A percentile compares a stretch with the other conserved stretches of the same genome.
These are phyloP conservation scores for Cryptococcus sp. DNA, from an alignment of 1,284 basidiomycete genomes.

Conservation along the genomic window DNA sequence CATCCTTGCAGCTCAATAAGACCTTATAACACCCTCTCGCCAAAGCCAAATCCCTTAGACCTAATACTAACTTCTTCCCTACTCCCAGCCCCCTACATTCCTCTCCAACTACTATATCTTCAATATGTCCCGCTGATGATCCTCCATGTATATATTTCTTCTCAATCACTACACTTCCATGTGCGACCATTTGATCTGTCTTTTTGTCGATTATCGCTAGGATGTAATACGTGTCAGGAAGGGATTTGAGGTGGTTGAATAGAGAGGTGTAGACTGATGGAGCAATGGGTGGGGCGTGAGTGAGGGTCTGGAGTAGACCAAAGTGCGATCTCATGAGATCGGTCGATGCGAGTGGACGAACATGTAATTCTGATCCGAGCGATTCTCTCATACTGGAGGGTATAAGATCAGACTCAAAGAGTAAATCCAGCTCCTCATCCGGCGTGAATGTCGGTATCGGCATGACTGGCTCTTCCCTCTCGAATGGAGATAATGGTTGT, in stretches of 20 bases:
- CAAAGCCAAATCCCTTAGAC: constrained; percentile 73
- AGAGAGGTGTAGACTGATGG: constrained; percentile 63
- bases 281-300: constrained; percentile 71
- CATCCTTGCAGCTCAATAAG: constrained; percentile 86
- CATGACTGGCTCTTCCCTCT: background rate
- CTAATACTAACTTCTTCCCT: constrained; percentile 77
- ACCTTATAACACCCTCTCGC: constrained; percentile 83
- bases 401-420: constrained; percentile 63
- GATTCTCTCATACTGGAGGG: constrained; percentile 40
- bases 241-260: constrained; percentile 53
- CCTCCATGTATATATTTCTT: constrained; percentile 83
- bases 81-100: constrained; percentile 75
- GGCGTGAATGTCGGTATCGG: constrained; percentile 54
- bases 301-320: constrained; percentile 71
- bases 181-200: constrained; percentile 74
- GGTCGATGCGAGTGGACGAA: constrained; percentile 79
- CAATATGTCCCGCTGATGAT: constrained; percentile 83
- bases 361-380: constrained; percentile 49
- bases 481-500: background rate
- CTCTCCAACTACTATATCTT: constrained; percentile 89
- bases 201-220: constrained; percentile 74
- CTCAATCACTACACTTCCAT: constrained; percentile 81
- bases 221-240: constrained; percentile 69
- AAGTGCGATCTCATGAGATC: constrained; percentile 85
- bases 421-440: constrained; percentile 65